A percentile compares a stretch with the other conserved stretches of the same genome.
These are phyloP conservation scores for Astrocystis sublimbata DNA, from an alignment of 495 filamentous ascomycete genomes.

Conservation along the genomic window DNA sequence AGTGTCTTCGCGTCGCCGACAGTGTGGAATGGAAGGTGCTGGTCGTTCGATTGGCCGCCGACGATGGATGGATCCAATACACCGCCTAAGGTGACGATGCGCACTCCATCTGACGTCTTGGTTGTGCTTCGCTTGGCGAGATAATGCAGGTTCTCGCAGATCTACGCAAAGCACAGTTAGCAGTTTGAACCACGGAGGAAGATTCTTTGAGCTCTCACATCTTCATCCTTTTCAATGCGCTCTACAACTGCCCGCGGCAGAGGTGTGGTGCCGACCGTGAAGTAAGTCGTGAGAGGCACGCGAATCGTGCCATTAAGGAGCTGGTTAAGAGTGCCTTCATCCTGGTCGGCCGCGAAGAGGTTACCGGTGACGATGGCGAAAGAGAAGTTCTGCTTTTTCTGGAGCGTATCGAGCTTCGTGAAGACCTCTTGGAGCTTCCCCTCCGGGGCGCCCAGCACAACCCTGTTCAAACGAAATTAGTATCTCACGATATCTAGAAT, in stretches of 20 bases:
- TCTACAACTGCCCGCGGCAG: conserved; percentile 69
- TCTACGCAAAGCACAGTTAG: conserved; percentile 37
- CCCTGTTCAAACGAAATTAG: conserved; percentile 53
- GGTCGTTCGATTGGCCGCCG: conserved; percentile 58
- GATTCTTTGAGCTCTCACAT: conserved; percentile 42
- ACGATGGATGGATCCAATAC: conserved; percentile 54
- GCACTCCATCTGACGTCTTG: conserved; percentile 87
- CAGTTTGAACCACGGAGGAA: conserved; percentile 1
- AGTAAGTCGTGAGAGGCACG: conserved; percentile 83
- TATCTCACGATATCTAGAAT: neutral
- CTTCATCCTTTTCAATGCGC: conserved; percentile 68
- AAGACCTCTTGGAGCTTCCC: conserved; percentile 74
- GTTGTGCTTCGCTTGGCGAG: conserved; percentile 80
- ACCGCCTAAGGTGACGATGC: conserved; percentile 81
- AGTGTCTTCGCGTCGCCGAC: conserved; percentile 74
- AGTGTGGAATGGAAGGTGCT: conserved; percentile 68
- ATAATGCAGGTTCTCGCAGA: conserved; percentile 85
- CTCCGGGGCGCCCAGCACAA: conserved; percentile 78
- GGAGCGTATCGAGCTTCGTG: conserved; percentile 72
- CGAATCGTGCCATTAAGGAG: conserved; percentile 69
- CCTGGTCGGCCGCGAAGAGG: conserved; percentile 64
- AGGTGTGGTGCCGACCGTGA: conserved; percentile 67
- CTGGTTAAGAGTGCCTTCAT: conserved; percentile 58
- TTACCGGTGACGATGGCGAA: conserved; percentile 84
- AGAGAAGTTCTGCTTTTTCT: conserved; percentile 81